Conservation (phyloP, 2,329 filamentous ascomycete genomes). For the Trichoderma oligosporum region DNA sequence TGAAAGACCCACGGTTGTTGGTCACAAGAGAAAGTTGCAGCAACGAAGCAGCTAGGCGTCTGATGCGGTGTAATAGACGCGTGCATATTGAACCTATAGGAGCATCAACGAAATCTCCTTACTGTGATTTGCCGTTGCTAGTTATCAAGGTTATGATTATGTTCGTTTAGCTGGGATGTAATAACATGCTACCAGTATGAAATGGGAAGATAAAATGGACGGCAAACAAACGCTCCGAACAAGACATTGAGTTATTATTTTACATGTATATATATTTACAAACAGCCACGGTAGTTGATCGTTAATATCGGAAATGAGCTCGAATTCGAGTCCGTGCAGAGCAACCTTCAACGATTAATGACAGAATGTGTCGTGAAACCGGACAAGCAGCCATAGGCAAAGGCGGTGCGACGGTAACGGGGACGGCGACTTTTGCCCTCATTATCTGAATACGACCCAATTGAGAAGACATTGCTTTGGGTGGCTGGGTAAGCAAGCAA, state of each 20-base stretch:
- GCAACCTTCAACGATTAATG: not conserved
- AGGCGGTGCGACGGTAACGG: conserved; percentile 1
- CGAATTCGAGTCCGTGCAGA: not conserved
- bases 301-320: too few species aligned
- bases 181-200: too few species aligned
- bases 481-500: not conserved
- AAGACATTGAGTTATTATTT: too few species aligned
- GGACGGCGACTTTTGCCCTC: not conserved
- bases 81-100: not conserved
- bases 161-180: too few species aligned
- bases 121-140: not conserved
- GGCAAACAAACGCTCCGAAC: too few species aligned
- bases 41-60: not conserved
- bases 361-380: not conserved
- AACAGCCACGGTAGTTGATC: too few species aligned
- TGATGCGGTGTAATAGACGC: conserved; percentile 3
- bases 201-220: too few species aligned
- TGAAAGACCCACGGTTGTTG: not conserved
- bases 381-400: conserved; percentile 1
- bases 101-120: too few species aligned
- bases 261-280: too few species aligned
- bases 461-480: not conserved
- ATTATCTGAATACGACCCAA: not conserved
- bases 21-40: not conserved
- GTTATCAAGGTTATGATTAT: not conserved